Percentiles rank a stretch among this genome's conserved stretches.
phyloP scores from a whole-genome alignment of 108 stramenopile genomes.

The Halocafeteria seosinensis region DNA sequence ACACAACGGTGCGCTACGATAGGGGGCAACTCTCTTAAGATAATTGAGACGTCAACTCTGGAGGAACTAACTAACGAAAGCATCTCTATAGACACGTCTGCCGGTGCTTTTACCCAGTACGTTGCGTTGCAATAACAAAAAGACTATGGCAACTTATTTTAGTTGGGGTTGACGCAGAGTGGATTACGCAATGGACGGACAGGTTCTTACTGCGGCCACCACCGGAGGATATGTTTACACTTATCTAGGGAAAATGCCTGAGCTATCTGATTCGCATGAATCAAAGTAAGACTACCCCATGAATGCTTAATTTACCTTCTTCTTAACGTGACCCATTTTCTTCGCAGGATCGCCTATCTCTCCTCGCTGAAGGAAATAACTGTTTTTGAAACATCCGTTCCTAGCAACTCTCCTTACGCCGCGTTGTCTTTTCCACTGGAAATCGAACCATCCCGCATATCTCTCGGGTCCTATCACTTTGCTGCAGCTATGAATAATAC shows the following conservation, averaged over 20 bases:
- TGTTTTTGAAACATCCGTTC: conserved; percentile 14
- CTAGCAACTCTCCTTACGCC: conserved; percentile 1
- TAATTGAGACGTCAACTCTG: conserved; percentile 30
- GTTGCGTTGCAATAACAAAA: too few relatives aligned
- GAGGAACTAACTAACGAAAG: conserved; percentile 26
- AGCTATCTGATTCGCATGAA: conserved; percentile 25
- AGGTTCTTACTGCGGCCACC: conserved; percentile 39
- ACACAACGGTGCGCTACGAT: conserved; percentile 27
- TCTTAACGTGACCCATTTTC: too few relatives aligned
- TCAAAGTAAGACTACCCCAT: too few relatives aligned
- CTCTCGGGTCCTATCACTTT: conserved; percentile 34
- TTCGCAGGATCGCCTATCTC: conserved; percentile 32
- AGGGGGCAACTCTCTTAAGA: conserved; percentile 27
- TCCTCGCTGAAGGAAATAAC: conserved; percentile 37
- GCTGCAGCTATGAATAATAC: conserved; percentile 46
- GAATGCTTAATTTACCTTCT: too few relatives aligned
- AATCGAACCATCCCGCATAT: conserved; percentile 37
- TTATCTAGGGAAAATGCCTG: conserved; percentile 43
- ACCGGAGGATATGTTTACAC: conserved; percentile 27
- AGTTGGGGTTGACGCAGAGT: conserved; percentile 33
- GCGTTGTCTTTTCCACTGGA: conserved; percentile 4
- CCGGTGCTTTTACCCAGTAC: too few relatives aligned
- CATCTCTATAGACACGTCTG: conserved; percentile 17
- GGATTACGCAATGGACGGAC: too few relatives aligned
- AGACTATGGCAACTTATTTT: conserved; percentile 18